Percentiles rank a stretch among this genome's conserved stretches.
phyloP scores from a whole-genome alignment of 169 alveolate genomes.

The Neospora caninum region DNA sequence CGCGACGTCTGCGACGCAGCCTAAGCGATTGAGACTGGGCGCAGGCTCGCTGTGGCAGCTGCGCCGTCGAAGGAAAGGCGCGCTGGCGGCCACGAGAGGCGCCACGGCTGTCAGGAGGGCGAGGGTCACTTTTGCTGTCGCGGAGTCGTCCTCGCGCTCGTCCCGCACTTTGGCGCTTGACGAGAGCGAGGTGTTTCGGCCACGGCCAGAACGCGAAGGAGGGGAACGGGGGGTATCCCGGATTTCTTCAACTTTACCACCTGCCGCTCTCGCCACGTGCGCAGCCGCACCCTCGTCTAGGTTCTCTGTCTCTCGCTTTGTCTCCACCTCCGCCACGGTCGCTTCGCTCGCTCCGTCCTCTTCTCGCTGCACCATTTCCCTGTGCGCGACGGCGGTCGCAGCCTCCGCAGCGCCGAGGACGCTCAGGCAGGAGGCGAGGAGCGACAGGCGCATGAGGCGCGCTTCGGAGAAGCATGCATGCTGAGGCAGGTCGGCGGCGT shows the following conservation, averaged over 20 bases:
- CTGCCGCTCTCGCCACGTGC: no score
- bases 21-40: background rate
- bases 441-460: constrained; percentile 54
- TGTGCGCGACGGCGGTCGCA: constrained; percentile 3
- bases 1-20: constrained; percentile 12
- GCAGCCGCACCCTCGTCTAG: no score
- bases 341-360: no score
- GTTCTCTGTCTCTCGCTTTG: no score
- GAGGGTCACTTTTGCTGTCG: background rate
- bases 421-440: constrained; percentile 45
- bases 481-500: constrained; percentile 65
- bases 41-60: constrained; percentile 3
- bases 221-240: background rate
- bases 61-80: constrained; percentile 9
- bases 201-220: background rate
- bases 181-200: background rate
- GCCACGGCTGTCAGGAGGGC: background rate
- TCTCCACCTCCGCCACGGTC: no score
- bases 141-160: background rate
- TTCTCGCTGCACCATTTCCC: background rate
- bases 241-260: no score
- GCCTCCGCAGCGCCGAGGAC: constrained; percentile 55
- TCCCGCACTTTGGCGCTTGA: background rate
- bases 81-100: constrained; percentile 1
- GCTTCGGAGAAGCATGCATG: constrained; percentile 58